Evolutionary conservation across 495 filamentous ascomycete species (phyloP).

Genomic region (Xylaria bambusicola): DNA sequence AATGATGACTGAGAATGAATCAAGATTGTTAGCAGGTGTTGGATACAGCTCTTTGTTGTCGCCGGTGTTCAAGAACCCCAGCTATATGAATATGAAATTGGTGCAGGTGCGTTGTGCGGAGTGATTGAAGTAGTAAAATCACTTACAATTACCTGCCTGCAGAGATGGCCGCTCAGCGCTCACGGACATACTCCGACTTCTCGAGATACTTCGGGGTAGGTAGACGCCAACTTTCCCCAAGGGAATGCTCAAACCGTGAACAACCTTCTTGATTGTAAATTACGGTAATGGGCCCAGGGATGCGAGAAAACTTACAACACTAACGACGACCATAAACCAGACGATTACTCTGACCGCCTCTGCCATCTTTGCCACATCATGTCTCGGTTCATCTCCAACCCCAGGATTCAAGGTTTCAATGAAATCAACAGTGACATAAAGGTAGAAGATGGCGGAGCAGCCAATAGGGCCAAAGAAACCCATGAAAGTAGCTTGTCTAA

Average conservation of each 20-base stretch:
- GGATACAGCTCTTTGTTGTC: too few relatives aligned
- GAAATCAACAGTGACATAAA: conserved; percentile 77
- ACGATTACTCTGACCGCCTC: conserved; percentile 72
- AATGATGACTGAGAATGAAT: background rate
- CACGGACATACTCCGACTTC: conserved; percentile 46
- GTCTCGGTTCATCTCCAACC: conserved; percentile 58
- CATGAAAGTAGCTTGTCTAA: conserved; percentile 75
- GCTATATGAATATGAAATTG: too few relatives aligned
- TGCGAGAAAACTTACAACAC: conserved; percentile 64
- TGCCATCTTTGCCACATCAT: conserved; percentile 63
- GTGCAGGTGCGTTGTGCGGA: too few relatives aligned
- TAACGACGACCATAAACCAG: conserved; percentile 86
- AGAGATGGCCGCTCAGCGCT: conserved; percentile 29
- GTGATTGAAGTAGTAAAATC: too few relatives aligned
- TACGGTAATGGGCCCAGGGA: background rate
- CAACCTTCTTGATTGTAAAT: conserved; percentile 54
- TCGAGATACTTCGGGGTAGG: conserved; percentile 74
- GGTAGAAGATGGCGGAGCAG: conserved; percentile 89
- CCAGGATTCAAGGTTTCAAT: conserved; percentile 53
- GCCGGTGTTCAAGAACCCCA: too few relatives aligned
- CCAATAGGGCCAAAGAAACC: conserved; percentile 96
- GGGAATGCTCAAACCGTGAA: conserved; percentile 85
- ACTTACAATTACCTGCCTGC: conserved; percentile 14
- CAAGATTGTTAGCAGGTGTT: too few relatives aligned
- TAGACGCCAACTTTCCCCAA: conserved; percentile 80